Conservation (phyloP, 352 stramenopile genomes). For the Globisporangium nunn region DNA sequence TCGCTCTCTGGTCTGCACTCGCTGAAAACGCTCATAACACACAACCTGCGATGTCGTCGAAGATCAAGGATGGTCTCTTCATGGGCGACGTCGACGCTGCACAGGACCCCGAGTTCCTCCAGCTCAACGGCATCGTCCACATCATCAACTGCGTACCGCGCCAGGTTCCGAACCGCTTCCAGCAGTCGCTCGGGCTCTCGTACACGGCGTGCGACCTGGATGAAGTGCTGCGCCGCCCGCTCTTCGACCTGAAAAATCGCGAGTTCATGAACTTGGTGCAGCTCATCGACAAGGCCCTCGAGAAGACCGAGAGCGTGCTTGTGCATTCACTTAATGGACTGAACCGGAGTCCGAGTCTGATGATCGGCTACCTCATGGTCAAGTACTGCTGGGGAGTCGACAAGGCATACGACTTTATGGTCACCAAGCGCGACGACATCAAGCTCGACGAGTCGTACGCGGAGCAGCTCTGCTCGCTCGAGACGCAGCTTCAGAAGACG, state of each 20-base stretch:
- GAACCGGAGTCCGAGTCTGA: constrained; percentile 75
- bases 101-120: constrained; percentile 90
- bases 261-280: constrained; percentile 79
- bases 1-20: background rate
- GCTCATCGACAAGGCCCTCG: constrained; percentile 73
- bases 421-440: constrained; percentile 83
- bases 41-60: constrained; percentile 75
- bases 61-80: constrained; percentile 93
- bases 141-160: constrained; percentile 90
- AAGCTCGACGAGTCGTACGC: constrained; percentile 74
- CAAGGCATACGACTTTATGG: constrained; percentile 89
- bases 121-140: constrained; percentile 90
- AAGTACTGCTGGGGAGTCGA: constrained; percentile 91
- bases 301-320: constrained; percentile 81
- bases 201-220: constrained; percentile 76
- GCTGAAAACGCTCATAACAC: background rate
- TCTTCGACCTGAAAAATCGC: constrained; percentile 81
- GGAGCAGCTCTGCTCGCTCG: constrained; percentile 60
- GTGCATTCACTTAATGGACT: constrained; percentile 84
- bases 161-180: constrained; percentile 89
- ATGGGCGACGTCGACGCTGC: constrained; percentile 90
- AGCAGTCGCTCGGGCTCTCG: constrained; percentile 74
- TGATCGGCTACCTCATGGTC: constrained; percentile 89
- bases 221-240: constrained; percentile 51
- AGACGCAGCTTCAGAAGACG: constrained; percentile 53